Evolutionary conservation across 2,329 filamentous ascomycete species (phyloP), one percentile per base, ranked within the genome.

Genomic region (Aureobasidium namibiae): DNA sequence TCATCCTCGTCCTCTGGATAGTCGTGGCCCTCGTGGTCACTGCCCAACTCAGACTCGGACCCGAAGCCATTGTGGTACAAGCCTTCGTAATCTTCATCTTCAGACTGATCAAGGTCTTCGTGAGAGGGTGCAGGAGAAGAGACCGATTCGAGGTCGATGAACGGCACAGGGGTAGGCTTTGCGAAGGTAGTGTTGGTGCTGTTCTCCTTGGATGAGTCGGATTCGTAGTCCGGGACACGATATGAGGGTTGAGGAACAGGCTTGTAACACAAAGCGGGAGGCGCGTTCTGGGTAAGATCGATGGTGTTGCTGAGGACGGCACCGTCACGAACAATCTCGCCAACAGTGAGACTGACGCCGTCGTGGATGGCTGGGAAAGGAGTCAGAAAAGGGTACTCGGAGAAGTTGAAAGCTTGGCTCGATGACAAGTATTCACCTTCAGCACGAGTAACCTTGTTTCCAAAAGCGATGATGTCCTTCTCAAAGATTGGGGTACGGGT

Each of bases 401-500:
- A 42, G 54, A 62, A 59, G 45, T 54, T 49, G 23, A 62, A 60
- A 24, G 48, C 46, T 41, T 39, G 58, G 9, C 21, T n/a, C 7
- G 26, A 31, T 18, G 24, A 13, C 44, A 49, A n/a, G 31, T 8
- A 24, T 36, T 44, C 23, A 56, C 54, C 31, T 42, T 42, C 48
- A 33, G 41, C 14, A 23, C 34, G 50, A 54, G 60, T 36, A 16
- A 73, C 67, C 39, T 53, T 56, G 21, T 66, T 65, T 38, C 71
- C 71, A 26, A 73, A 62, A 60, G 66, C 65, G 61, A 73, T 68
- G 14, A 62, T 50, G 59, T 73, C 70, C 31, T 66, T 67, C 4
- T 56, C 41, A 2, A 61, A 50, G 11, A 73, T 63, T 1, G 53
- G 46, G 52, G 14, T 59, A 26, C 50, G 57, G 24, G 13, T 61